Base-by-base conservation (phyloP, 768 basidiomycete genomes). In the Atractiella rhizophila region DNA sequence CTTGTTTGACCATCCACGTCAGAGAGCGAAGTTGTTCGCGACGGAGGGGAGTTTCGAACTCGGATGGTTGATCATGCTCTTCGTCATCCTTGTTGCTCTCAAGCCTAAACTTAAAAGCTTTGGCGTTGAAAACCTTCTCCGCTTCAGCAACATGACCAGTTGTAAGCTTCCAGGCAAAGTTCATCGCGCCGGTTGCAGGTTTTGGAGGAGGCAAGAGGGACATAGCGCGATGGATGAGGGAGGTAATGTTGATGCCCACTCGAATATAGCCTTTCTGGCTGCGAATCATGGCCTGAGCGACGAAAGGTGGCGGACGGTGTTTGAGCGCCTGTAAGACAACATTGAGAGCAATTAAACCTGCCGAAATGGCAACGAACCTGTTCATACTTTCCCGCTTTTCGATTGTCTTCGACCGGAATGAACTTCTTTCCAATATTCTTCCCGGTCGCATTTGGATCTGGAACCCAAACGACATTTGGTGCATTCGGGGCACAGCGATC, bases 1-100 rank as follows among this genome's bases (percentile, higher is more conserved):
- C 86, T 52, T 79, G 79, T 33, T 63, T 57, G 33, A 88, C 59
- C 86, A 91, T 91, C 86, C 86, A 94, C 38, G 70, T 70, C 39
- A 91, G 61, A 3, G 85, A 91, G 23, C 85, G 78, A 18, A 80
- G 64, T 54, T 94, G 86, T 52, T 94, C 86, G 24, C 63, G 68
- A 29, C 86, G 70, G 23, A 94, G 66, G 15, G n/a, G n/a, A n/a
- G n/a, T n/a, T n/a, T n/a, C n/a, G n/a, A n/a, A n/a, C n/a, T n/a
- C n/a, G n/a, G n/a, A n/a, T 6, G 11, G 11, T 48, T 78, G 74
- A 50, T 74, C 62, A 9, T 63, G 61, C 54, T 88, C 83, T 2
- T 39, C 38, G 39, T 57, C 38, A 28, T 20, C 2, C 46, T 54
- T 55, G 49, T 94, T 94, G 51, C 78, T 81, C 46, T 62, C 50